A percentile compares a stretch with the other conserved stretches of the same genome.
Evolutionary conservation across 768 basidiomycete genomes (phyloP).

Genomic region (Rhodotorula diobovata): DNA sequence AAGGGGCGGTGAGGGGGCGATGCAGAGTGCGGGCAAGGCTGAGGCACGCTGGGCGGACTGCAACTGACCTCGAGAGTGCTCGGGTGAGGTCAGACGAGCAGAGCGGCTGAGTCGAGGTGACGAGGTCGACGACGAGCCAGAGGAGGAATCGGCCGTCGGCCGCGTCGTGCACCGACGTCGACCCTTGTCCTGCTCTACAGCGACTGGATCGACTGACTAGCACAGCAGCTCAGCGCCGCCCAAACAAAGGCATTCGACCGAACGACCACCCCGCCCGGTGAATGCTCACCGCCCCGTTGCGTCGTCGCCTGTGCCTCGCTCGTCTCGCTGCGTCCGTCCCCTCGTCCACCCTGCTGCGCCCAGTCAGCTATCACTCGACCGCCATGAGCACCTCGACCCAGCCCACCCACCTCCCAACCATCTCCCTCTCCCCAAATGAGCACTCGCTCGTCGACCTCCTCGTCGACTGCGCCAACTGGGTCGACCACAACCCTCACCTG

Average conservation of each 20-base stretch:
- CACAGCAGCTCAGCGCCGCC: too few relatives aligned
- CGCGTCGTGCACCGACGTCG: too few relatives aligned
- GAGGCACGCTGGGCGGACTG: too few relatives aligned
- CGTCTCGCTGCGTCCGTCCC: neutral
- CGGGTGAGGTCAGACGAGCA: too few relatives aligned
- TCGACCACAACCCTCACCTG: conserved; percentile 15
- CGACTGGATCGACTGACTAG: too few relatives aligned
- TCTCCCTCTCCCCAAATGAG: conserved; percentile 32
- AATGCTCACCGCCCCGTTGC: neutral
- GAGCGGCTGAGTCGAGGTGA: too few relatives aligned
- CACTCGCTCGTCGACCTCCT: conserved; percentile 18
- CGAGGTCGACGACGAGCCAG: too few relatives aligned
- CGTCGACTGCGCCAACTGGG: conserved; percentile 36
- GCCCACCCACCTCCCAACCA: neutral
- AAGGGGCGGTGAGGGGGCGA: neutral
- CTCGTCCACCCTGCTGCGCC: neutral
- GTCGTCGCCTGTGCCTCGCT: conserved; percentile 5
- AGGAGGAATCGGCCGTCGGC: too few relatives aligned
- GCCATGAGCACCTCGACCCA: neutral
- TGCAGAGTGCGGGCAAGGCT: neutral
- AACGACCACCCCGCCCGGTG: neutral
- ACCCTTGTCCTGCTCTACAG: too few relatives aligned
- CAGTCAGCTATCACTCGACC: too few relatives aligned
- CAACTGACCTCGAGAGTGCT: neutral
- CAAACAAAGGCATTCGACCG: too few relatives aligned